A percentile compares a stretch with the other conserved stretches of the same genome.
Conservation (phyloP, 768 basidiomycete species). For the Baorangia bicolor region DNA sequence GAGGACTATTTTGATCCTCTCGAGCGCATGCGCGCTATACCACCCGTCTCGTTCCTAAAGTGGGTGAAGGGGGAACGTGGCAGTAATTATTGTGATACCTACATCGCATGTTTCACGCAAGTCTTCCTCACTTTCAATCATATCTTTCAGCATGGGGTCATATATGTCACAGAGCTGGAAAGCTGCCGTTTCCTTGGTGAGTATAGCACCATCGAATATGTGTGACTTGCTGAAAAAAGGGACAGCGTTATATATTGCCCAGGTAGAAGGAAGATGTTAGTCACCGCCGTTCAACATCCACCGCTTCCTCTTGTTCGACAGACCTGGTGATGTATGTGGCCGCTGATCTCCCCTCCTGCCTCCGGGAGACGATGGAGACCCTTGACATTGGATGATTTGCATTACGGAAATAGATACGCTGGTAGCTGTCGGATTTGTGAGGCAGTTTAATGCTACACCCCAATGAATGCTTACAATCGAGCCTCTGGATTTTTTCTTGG, state of each 20-base stretch:
- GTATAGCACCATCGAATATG: conserved; percentile 81
- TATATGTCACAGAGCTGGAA: conserved; percentile 93
- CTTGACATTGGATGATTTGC: conserved; percentile 77
- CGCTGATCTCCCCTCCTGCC: conserved; percentile 44
- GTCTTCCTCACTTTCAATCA: conserved; percentile 74
- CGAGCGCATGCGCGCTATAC: conserved; percentile 75
- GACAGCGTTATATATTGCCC: background rate
- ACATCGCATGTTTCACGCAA: conserved; percentile 76
- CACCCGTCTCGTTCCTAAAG: conserved; percentile 82
- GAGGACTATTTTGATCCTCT: conserved; percentile 80
- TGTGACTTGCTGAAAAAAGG: conserved; percentile 60
- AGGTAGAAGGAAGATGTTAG: background rate
- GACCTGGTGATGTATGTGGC: conserved; percentile 29
- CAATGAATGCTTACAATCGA: conserved; percentile 59
- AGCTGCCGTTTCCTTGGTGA: conserved; percentile 84
- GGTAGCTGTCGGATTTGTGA: conserved; percentile 62
- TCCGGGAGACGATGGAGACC: conserved; percentile 70
- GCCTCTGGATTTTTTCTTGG: conserved; percentile 73
- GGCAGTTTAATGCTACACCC: background rate
- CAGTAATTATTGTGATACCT: conserved; percentile 29
- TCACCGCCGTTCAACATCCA: conserved; percentile 34
- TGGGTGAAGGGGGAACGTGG: background rate
- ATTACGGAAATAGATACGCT: conserved; percentile 89
- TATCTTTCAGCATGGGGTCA: conserved; percentile 78
- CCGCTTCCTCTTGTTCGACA: conserved; percentile 33